Evolutionary conservation across 1,284 basidiomycete species (phyloP).

Genomic region (Erythrobasidium hasegawianum): DNA sequence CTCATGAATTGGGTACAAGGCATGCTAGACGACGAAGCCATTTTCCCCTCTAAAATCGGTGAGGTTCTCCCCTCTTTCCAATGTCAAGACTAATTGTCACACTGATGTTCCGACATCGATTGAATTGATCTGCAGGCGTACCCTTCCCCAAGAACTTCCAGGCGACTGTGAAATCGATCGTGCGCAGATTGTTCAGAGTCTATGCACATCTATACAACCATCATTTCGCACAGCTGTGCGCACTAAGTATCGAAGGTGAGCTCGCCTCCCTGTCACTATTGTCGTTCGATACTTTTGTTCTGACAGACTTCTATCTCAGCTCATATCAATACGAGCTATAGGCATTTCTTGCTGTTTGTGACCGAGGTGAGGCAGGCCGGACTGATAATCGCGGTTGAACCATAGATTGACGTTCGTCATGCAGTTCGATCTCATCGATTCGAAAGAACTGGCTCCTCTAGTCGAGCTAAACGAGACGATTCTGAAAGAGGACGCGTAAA

Average conservation of each 20-base stretch:
- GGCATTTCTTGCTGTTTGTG: slow-evolving; percentile 95
- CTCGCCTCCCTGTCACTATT: not conserved
- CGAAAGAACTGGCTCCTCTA: slow-evolving; percentile 91
- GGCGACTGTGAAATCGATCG: slow-evolving; percentile 85
- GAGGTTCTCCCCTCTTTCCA: not conserved
- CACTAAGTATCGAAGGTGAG: slow-evolving; percentile 91
- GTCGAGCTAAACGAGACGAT: slow-evolving; percentile 97
- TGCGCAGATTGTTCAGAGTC: slow-evolving; percentile 88
- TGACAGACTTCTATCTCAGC: slow-evolving; percentile 57
- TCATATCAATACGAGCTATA: slow-evolving; percentile 97
- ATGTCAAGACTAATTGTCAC: not conserved
- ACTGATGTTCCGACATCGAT: not conserved
- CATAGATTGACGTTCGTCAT: slow-evolving; percentile 5
- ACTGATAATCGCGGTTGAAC: not conserved
- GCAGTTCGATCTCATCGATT: slow-evolving; percentile 93
- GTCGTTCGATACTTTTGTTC: not conserved
- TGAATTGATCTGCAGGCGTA: slow-evolving; percentile 58
- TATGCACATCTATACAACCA: slow-evolving; percentile 99
- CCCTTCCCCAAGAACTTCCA: slow-evolving; percentile 89
- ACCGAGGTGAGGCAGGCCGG: slow-evolving; percentile 65
- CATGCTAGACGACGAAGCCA: slow-evolving; percentile 82
- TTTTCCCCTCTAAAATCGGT: slow-evolving; percentile 96
- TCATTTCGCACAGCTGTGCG: slow-evolving; percentile 98
- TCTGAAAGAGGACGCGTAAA: slow-evolving; percentile 51
- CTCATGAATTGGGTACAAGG: slow-evolving; percentile 98